A percentile compares a stretch with the other conserved stretches of the same genome.
Conservation (phyloP, 1,139 yeast species). For the Geotrichum aggregatum region DNA sequence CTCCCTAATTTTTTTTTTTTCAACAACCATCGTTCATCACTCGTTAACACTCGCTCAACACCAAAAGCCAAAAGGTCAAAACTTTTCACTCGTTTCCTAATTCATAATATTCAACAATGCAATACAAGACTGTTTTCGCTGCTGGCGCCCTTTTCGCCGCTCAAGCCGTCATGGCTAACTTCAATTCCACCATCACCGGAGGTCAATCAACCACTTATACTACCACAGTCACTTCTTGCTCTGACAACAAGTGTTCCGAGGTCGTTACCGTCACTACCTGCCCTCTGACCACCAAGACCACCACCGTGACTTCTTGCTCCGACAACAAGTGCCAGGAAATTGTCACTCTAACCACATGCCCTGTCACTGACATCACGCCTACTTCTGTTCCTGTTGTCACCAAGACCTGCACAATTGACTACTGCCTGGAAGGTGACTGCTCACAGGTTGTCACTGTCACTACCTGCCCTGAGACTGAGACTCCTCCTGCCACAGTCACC, state of each 20-base stretch:
- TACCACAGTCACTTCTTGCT: slow-evolving; percentile 19
- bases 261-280: slow-evolving; percentile 10
- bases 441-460: slow-evolving; percentile 13
- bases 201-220: slow-evolving; percentile 11
- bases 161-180: slow-evolving; percentile 5
- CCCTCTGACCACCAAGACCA: slow-evolving; percentile 10
- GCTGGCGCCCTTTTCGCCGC: slow-evolving; percentile 9
- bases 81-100: background rate
- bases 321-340: slow-evolving; percentile 4
- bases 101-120: slow-evolving; percentile 7
- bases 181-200: slow-evolving; percentile 8
- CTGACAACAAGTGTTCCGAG: slow-evolving; percentile 15
- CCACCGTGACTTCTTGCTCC: slow-evolving; percentile 19
- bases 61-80: background rate
- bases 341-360: slow-evolving; percentile 19
- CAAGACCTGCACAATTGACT: slow-evolving; percentile 4
- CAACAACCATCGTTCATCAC: background rate
- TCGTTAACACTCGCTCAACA: background rate
- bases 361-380: slow-evolving; percentile 9
- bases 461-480: slow-evolving; percentile 12
- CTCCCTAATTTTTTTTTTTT: background rate
- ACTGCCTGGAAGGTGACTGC: slow-evolving; percentile 7
- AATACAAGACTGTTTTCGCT: slow-evolving; percentile 8
- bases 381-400: slow-evolving; percentile 1
- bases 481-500: slow-evolving; percentile 3